Percentiles rank a stretch among this genome's conserved stretches.
Evolutionary conservation across 805 yeast species (phyloP).

Genomic region (Naumovozyma castellii): DNA sequence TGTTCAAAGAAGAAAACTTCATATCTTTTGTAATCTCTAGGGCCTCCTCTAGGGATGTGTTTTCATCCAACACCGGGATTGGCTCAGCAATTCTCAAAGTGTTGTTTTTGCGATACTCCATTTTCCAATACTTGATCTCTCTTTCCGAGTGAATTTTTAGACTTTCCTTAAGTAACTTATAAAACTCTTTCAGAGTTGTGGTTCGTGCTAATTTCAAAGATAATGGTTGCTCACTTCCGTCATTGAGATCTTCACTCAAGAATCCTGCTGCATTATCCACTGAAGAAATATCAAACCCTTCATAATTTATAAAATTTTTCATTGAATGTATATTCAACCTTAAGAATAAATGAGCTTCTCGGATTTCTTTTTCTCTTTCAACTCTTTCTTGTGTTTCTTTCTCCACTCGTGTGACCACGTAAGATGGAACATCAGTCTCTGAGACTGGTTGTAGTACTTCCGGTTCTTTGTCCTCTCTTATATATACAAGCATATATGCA

Average conservation of each 20-base stretch:
- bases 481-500: slow-evolving; percentile 94
- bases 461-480: slow-evolving; percentile 51
- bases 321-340: slow-evolving; percentile 48
- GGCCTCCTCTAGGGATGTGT: slow-evolving; percentile 43
- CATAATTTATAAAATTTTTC: slow-evolving; percentile 45
- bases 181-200: slow-evolving; percentile 42
- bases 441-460: slow-evolving; percentile 50
- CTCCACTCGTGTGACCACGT: slow-evolving; percentile 56
- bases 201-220: slow-evolving; percentile 47
- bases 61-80: slow-evolving; percentile 19
- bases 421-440: slow-evolving; percentile 53
- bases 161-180: slow-evolving; percentile 38
- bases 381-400: slow-evolving; percentile 53
- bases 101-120: slow-evolving; percentile 59
- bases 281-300: slow-evolving; percentile 63
- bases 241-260: slow-evolving; percentile 43
- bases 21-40: slow-evolving; percentile 21
- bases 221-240: slow-evolving; percentile 37
- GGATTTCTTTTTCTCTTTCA: slow-evolving; percentile 45
- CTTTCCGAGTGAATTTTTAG: slow-evolving; percentile 32
- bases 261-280: slow-evolving; percentile 44
- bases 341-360: slow-evolving; percentile 60
- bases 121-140: slow-evolving; percentile 49
- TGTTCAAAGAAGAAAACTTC: slow-evolving; percentile 37
- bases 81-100: slow-evolving; percentile 55